Evolutionary conservation across 768 basidiomycete species (phyloP), one percentile per base, ranked within the genome.

Genomic region (Megacollybia marginata): DNA sequence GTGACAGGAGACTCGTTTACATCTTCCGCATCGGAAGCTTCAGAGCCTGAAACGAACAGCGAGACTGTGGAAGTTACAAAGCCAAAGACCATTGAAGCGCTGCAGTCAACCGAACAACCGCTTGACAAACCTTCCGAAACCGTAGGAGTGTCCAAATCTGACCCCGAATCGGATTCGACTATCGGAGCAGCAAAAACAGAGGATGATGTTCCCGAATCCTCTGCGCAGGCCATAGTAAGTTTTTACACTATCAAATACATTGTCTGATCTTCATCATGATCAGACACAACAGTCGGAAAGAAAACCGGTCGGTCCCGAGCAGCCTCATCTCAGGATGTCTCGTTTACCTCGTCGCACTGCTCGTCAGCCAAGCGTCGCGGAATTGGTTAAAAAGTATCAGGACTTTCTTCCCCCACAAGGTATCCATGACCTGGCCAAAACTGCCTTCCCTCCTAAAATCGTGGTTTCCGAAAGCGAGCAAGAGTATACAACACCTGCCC

Each of bases 391-490:
- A 54, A 85, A 81, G 48, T 91, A 90, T 62, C 84, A 87, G 61
- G 83, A 88, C 52, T 85, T 79, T 53, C 67, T 90, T 9, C 87
- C 88, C 46, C 70, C 84, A 13, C 81, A 80, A 50, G 83, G 84
- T 4, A 75, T 89, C 5, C 80, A 83, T 54, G 85, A 87, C 47
- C 70, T 89, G 18, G 75, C 82, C 2, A 83, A 76, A 64, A 84
- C 84, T 7, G 87, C 88, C 9, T 66, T 88, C 44, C 65, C 83
- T 32, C 85, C 85, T 28, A 67, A 63, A 18, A 62, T 71, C 35
- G 66, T 74, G 31, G 76, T 84, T 49, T 90, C 89, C 9, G 92
- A 94, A 65, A 92, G 88, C 55, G 90, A 92, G 49, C 82, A 85
- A 55, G 87, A 89, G 58, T 78, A 77, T 49, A 57, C 69, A 5